Base-by-base conservation (phyloP, 2,329 filamentous ascomycete species). In the Trichoderma aggressivum region DNA sequence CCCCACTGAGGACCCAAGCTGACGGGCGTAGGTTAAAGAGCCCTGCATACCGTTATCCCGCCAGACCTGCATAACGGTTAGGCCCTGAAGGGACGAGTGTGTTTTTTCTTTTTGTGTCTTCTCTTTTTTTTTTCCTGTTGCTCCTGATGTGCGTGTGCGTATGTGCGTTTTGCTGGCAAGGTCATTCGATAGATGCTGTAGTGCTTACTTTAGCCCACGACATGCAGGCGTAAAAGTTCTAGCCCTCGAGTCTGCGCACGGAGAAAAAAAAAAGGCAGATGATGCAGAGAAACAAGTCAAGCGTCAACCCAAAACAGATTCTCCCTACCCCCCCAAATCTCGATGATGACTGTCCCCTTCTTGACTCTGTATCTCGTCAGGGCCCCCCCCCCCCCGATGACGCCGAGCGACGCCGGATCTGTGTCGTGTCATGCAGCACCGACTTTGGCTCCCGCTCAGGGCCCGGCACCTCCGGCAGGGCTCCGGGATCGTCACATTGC, bases 131-230 rank as follows among this genome's bases (percentile, higher is more conserved):
- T 53, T 53, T 12, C 21, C 24, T 53, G n/a, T 50, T 50, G 18
- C n/a, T 50, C 43, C n/a, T 21, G 18, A n/a, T 50, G 18, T 50
- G 43, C n/a, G 43, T 21, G 43, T 47, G 43, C n/a, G 36, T 24
- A 21, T 53, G 47, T 53, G 21, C 11, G n/a, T 24, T 21, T 36
- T n/a, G 63, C 24, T 53, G 30, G 28, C 32, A 39, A 16, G 16
- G 55, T 68, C 55, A 68, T 68, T 68, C 65, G 55, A 68, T 59
- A 24, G 36, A 58, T 60, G 64, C 34, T 68, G 65, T 68, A 68
- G 65, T 47, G 65, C 65, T 68, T 68, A 68, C 65, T 68, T 34
- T 60, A 47, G 65, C 34, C 36, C 55, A 68, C 26, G 10, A 36
- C 14, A 7, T 26, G 32, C 34, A 43, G 18, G 64, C 53, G 53